Conservation (phyloP, 495 filamentous ascomycete species). For the Chaetomium fimeti region DNA sequence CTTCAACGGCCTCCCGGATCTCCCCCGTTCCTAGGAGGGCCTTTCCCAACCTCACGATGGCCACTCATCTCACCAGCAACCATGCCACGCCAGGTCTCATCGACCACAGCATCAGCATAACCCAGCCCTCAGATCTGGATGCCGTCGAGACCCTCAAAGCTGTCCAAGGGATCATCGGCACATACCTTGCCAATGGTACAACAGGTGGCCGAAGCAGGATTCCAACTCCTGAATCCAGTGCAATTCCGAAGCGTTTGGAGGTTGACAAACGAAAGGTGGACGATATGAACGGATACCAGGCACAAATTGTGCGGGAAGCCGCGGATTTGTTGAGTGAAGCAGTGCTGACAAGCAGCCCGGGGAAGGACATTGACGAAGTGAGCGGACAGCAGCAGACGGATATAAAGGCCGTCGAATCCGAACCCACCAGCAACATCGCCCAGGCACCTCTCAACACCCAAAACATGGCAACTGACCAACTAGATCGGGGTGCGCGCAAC, state of each 20-base stretch:
- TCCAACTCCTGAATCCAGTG: constrained; percentile 3
- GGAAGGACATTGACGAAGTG: too few species aligned
- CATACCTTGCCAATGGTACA: constrained; percentile 18
- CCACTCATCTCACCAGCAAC: constrained; percentile 11
- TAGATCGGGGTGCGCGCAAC: too few species aligned
- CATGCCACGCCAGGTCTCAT: background rate
- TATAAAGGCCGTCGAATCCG: background rate
- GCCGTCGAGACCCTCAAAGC: constrained; percentile 21
- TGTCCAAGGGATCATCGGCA: constrained; percentile 21
- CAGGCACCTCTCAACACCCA: background rate
- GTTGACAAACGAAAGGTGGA: background rate
- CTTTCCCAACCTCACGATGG: constrained; percentile 9
- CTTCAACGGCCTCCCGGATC: background rate
- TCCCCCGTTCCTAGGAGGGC: background rate
- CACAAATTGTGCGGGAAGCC: background rate
- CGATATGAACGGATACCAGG: background rate
- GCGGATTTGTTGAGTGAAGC: background rate
- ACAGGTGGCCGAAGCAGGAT: background rate
- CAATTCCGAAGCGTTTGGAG: background rate
- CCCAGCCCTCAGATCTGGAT: constrained; percentile 10
- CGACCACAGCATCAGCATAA: background rate
- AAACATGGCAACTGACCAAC: background rate
- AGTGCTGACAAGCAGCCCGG: too few species aligned
- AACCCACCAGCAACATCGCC: background rate
- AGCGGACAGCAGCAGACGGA: background rate